These are phyloP conservation scores for Tulasnella sp. DNA, from an alignment of 768 basidiomycete species.

Conservation along the genomic window DNA sequence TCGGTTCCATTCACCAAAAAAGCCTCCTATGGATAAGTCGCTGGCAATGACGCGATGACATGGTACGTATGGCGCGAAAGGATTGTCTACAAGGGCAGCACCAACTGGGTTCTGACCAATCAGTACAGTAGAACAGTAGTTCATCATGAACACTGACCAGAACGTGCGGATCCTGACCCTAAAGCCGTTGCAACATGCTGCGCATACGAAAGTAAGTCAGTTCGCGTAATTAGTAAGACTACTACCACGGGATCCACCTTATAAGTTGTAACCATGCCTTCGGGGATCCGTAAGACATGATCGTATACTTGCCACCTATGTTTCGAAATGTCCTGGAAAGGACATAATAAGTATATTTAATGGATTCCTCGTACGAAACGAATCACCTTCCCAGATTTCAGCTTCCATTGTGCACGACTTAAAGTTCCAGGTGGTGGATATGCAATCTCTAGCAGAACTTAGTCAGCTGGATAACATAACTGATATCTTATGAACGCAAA, in stretches of 20 bases:
- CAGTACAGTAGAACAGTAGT: background rate
- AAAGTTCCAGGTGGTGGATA: too few relatives aligned
- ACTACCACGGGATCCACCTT: constrained; percentile 23
- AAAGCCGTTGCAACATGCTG: constrained; percentile 34
- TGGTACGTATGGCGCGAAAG: constrained; percentile 53
- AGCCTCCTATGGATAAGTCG: constrained; percentile 48
- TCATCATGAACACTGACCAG: constrained; percentile 32
- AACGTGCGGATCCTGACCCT: constrained; percentile 46
- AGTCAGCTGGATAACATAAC: too few relatives aligned
- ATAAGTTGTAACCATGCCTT: constrained; percentile 43
- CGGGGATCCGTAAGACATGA: constrained; percentile 36
- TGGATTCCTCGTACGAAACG: too few relatives aligned
- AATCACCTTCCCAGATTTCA: too few relatives aligned
- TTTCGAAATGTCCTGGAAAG: constrained; percentile 33
- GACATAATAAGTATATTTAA: too few relatives aligned
- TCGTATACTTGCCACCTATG: constrained; percentile 55
- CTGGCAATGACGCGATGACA: constrained; percentile 61
- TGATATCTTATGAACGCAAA: too few relatives aligned
- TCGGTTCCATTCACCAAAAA: constrained; percentile 46
- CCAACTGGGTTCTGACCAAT: constrained; percentile 36
- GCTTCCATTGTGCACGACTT: too few relatives aligned
- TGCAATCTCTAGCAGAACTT: too few relatives aligned
- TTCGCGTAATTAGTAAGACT: background rate
- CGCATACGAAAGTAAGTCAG: background rate
- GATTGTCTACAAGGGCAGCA: constrained; percentile 47